Evolutionary conservation across 345 rosid genomes (phyloP).

Genomic region (Luvunga scandens): DNA sequence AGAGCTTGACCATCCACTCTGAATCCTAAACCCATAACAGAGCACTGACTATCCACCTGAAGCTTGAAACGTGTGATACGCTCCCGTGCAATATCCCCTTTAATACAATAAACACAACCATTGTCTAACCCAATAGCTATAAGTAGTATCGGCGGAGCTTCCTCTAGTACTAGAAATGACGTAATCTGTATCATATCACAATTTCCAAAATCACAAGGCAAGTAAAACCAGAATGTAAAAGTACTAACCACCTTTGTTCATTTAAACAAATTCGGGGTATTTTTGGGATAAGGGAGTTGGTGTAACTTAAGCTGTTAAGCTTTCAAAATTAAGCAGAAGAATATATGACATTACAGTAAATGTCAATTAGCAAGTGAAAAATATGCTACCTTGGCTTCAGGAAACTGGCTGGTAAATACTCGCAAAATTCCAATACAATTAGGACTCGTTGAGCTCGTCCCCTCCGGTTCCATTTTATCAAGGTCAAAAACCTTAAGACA

Average conservation of each 20-base stretch:
- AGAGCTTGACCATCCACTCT: conserved; percentile 89
- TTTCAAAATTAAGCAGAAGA: too few species aligned
- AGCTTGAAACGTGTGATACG: conserved; percentile 89
- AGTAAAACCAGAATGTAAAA: not conserved
- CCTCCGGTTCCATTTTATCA: conserved; percentile 81
- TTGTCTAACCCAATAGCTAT: conserved; percentile 89
- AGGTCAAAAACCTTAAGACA: conserved; percentile 94
- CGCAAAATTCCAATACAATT: conserved; percentile 86
- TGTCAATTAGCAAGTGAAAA: not conserved
- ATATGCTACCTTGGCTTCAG: conserved; percentile 75
- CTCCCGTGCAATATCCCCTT: conserved; percentile 96
- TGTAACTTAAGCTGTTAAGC: not conserved
- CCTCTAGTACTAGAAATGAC: conserved; percentile 90
- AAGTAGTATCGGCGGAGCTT: conserved; percentile 88
- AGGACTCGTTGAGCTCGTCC: conserved; percentile 69
- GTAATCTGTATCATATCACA: conserved; percentile 63
- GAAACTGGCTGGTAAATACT: conserved; percentile 89
- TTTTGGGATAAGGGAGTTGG: not conserved
- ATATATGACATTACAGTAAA: not conserved
- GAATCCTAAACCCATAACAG: conserved; percentile 80
- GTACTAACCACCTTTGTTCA: not conserved
- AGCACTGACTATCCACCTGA: conserved; percentile 51
- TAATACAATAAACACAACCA: conserved; percentile 83
- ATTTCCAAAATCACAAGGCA: conserved; percentile 3
- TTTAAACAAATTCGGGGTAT: not conserved